phyloP scores from a whole-genome alignment of 2,329 filamentous ascomycete species.

The Cladosporium oxysporum region DNA sequence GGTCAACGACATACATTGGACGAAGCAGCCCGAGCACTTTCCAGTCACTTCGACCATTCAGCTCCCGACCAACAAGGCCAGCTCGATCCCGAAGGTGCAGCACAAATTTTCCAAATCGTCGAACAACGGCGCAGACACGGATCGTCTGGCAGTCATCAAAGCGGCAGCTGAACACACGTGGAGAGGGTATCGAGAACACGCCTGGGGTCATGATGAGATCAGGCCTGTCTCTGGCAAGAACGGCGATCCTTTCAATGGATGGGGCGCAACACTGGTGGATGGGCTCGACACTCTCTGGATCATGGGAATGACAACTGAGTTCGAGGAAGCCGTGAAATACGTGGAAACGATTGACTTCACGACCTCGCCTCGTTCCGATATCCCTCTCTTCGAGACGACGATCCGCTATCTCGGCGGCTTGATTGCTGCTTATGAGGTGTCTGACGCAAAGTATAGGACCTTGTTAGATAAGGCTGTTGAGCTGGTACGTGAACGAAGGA shows the following conservation, averaged over 20 bases:
- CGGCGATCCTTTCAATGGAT: constrained; percentile 84
- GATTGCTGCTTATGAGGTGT: constrained; percentile 83
- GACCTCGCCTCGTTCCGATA: constrained; percentile 63
- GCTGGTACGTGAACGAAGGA: constrained; percentile 52
- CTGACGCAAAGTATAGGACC: constrained; percentile 66
- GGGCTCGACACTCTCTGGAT: constrained; percentile 83
- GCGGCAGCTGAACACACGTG: constrained; percentile 76
- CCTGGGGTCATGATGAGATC: constrained; percentile 86
- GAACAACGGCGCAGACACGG: constrained; percentile 58
- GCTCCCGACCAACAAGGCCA: constrained; percentile 71
- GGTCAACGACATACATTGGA: constrained; percentile 63
- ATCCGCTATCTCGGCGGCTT: constrained; percentile 90
- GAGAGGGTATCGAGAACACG: constrained; percentile 75
- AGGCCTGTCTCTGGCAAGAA: constrained; percentile 67
- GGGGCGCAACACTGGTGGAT: constrained; percentile 87
- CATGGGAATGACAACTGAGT: constrained; percentile 76
- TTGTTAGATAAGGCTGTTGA: constrained; percentile 77
- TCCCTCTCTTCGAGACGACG: constrained; percentile 90
- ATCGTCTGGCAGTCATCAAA: constrained; percentile 68
- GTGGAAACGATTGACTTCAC: constrained; percentile 82
- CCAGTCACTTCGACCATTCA: constrained; percentile 75
- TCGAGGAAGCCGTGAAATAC: constrained; percentile 71
- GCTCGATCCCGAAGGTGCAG: constrained; percentile 75
- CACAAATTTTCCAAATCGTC: constrained; percentile 63
- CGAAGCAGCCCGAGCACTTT: constrained; percentile 65